Conservation (phyloP, 306 rosid genomes). For the Glycine soja region DNA sequence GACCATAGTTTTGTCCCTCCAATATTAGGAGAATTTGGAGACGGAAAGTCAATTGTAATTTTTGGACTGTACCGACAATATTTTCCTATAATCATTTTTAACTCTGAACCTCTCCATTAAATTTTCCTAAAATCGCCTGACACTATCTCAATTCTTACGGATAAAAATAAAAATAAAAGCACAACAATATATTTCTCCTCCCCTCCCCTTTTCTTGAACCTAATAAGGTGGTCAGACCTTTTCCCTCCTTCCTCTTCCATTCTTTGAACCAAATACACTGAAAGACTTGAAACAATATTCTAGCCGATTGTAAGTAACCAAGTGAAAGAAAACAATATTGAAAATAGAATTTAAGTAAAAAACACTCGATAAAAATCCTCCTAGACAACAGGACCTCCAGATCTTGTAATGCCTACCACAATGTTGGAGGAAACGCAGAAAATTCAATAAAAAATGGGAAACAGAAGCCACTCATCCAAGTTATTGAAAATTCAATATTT, state of each 20-base stretch:
- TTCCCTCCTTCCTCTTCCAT: background rate
- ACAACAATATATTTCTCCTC: background rate
- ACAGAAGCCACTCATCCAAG: conserved; percentile 40
- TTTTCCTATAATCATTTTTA: too few species aligned
- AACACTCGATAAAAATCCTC: conserved; percentile 35
- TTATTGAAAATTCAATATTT: conserved; percentile 43
- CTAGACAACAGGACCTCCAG: conserved; percentile 45
- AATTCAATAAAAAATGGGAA: conserved; percentile 39
- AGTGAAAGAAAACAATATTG: conserved; percentile 17
- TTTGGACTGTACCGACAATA: background rate
- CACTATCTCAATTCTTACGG: background rate
- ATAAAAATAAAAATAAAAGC: background rate
- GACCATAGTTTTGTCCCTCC: background rate
- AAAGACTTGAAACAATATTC: background rate
- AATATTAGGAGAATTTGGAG: background rate
- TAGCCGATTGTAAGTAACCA: background rate
- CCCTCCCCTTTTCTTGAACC: background rate
- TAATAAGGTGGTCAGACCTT: background rate
- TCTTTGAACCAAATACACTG: background rate
- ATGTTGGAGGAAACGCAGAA: conserved; percentile 37
- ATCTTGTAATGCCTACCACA: conserved; percentile 50
- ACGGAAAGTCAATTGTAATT: background rate
- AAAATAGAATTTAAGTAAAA: conserved; percentile 26
- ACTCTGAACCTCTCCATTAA: background rate
- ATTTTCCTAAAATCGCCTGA: background rate